These are phyloP conservation scores for Heliocybe sulcata DNA, from an alignment of 1,284 basidiomycete genomes.

Conservation along the genomic window DNA sequence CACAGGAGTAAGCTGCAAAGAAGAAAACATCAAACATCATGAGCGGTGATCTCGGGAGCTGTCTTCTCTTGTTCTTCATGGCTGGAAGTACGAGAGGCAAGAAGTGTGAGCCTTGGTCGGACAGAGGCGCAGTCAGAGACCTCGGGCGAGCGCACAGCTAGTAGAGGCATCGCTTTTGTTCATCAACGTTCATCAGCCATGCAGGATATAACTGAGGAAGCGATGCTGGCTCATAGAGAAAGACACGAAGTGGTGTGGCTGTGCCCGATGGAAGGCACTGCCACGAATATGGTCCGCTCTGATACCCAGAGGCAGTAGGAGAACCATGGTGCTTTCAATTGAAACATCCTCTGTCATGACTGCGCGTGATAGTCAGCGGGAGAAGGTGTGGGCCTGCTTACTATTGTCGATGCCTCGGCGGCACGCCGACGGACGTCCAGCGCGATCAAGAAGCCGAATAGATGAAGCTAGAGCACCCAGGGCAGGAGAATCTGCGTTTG, in stretches of 20 bases:
- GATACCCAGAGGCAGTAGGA: neutral
- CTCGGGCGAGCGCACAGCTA: neutral
- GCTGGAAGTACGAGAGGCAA: neutral
- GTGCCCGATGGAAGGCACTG: neutral
- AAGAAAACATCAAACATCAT: neutral
- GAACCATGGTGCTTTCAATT: no score
- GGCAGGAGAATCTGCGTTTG: no score
- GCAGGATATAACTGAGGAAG: neutral
- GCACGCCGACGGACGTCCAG: no score
- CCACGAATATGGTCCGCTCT: neutral
- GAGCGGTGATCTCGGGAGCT: neutral
- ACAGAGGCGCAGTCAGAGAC: neutral
- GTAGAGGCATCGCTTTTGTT: neutral
- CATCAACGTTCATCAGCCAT: neutral
- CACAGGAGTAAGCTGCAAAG: neutral
- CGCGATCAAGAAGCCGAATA: no score
- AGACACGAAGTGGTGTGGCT: neutral
- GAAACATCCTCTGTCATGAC: no score
- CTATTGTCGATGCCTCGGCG: no score
- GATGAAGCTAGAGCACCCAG: no score
- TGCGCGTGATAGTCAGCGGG: no score
- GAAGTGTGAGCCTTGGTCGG: neutral
- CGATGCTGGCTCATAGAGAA: neutral
- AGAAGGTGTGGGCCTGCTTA: no score
- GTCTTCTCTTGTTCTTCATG: neutral